phyloP scores from a whole-genome alignment of 306 rosid species.

The Canavalia ensiformis region DNA sequence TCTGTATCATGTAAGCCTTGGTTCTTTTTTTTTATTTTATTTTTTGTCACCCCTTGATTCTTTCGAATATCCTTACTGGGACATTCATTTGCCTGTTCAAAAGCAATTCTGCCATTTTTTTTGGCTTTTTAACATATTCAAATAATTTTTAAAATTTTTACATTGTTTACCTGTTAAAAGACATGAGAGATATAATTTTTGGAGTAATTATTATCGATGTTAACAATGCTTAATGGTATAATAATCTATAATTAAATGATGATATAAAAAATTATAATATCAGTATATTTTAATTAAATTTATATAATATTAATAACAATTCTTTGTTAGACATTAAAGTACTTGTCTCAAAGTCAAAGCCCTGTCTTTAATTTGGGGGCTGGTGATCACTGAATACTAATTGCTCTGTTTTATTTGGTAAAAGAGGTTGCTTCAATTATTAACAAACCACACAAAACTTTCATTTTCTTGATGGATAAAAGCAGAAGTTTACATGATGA shows the following conservation, averaged over 20 bases:
- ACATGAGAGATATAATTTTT: no score
- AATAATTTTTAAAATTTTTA: neutral
- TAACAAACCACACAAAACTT: neutral
- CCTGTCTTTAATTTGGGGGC: neutral
- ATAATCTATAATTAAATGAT: no score
- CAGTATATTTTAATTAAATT: no score
- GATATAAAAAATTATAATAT: no score
- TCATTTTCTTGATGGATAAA: neutral
- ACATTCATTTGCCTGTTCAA: neutral
- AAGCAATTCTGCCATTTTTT: neutral
- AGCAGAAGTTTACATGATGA: no score
- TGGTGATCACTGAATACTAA: no score
- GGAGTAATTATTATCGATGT: no score
- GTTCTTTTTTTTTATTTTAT: no score
- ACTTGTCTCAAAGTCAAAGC: neutral
- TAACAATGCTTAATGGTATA: no score
- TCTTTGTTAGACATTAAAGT: no score
- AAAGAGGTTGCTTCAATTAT: neutral
- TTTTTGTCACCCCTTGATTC: neutral
- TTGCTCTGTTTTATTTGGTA: neutral
- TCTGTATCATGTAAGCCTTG: neutral
- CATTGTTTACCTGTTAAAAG: no score
- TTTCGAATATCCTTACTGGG: neutral
- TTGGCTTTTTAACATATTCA: neutral
- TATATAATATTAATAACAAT: no score